A percentile compares a stretch with the other conserved stretches of the same genome.
These are phyloP conservation scores for Amaranthus palmeri DNA, from an alignment of 148 eudicot species.

Conservation along the genomic window DNA sequence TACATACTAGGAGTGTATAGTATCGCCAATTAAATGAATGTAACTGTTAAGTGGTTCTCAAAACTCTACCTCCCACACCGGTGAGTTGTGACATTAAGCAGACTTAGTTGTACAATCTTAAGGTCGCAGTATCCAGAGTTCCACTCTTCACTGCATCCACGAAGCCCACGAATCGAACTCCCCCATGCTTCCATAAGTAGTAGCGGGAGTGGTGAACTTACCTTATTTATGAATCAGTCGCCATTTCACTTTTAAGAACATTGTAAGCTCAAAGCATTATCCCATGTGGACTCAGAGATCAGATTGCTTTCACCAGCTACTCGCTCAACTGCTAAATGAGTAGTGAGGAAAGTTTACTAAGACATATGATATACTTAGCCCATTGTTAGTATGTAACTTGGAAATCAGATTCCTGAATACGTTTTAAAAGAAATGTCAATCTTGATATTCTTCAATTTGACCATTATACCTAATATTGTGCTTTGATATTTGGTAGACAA, in stretches of 20 bases:
- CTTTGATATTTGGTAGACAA: slow-evolving; percentile 50
- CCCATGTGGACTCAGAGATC: too few relatives aligned
- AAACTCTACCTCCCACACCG: neutral
- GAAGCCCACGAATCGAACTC: neutral
- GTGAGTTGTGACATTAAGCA: neutral
- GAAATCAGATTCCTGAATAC: neutral
- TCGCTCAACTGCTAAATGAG: neutral
- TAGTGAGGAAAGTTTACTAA: neutral
- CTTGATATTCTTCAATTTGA: neutral
- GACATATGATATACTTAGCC: neutral
- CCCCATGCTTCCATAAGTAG: neutral
- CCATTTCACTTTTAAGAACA: neutral
- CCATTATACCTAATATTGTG: neutral
- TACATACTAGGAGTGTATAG: neutral
- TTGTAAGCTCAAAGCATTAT: neutral
- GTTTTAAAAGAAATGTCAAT: neutral
- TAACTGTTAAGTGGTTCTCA: neutral
- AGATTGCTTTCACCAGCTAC: neutral
- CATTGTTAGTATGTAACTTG: neutral
- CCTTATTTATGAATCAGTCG: neutral
- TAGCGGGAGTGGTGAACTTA: neutral
- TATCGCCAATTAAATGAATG: neutral
- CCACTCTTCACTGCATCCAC: too few relatives aligned
- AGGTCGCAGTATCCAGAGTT: neutral
- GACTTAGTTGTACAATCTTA: neutral